Evolutionary conservation across 352 stramenopile genomes (phyloP).

Genomic region (Phytophthora pinifolia): DNA sequence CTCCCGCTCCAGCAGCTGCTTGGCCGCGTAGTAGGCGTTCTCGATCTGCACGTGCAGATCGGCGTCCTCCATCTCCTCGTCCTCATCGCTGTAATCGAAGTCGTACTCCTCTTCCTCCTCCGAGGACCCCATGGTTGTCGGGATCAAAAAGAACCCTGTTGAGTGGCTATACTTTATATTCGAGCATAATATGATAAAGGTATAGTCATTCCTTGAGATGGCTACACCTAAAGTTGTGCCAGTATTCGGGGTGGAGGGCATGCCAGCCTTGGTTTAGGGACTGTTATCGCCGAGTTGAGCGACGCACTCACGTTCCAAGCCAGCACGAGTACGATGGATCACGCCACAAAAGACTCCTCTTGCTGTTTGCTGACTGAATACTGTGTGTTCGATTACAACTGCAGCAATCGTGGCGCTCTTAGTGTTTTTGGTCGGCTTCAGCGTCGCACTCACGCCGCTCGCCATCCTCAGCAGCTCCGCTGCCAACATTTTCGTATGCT

Average conservation of each 20-base stretch:
- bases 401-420: constrained; percentile 62
- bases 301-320: constrained; percentile 48
- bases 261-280: constrained; percentile 78
- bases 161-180: too few species aligned
- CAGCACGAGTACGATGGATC: constrained; percentile 35
- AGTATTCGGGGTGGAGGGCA: constrained; percentile 76
- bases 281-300: constrained; percentile 34
- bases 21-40: constrained; percentile 94
- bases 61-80: constrained; percentile 86
- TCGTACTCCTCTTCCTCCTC: constrained; percentile 84
- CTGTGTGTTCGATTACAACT: neutral
- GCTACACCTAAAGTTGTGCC: constrained; percentile 37
- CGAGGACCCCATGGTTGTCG: too few species aligned
- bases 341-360: too few species aligned
- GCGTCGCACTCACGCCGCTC: constrained; percentile 83
- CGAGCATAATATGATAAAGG: too few species aligned
- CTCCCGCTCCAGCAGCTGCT: constrained; percentile 72
- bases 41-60: constrained; percentile 90
- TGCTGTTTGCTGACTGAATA: neutral
- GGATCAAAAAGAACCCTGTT: too few species aligned
- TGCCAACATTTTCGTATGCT: constrained; percentile 95
- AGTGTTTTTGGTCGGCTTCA: constrained; percentile 77
- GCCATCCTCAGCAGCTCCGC: constrained; percentile 92
- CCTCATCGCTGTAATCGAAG: constrained; percentile 93
- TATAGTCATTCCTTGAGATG: neutral